Conservation (phyloP, 257 asterid species). For the Linaria vulgaris region DNA sequence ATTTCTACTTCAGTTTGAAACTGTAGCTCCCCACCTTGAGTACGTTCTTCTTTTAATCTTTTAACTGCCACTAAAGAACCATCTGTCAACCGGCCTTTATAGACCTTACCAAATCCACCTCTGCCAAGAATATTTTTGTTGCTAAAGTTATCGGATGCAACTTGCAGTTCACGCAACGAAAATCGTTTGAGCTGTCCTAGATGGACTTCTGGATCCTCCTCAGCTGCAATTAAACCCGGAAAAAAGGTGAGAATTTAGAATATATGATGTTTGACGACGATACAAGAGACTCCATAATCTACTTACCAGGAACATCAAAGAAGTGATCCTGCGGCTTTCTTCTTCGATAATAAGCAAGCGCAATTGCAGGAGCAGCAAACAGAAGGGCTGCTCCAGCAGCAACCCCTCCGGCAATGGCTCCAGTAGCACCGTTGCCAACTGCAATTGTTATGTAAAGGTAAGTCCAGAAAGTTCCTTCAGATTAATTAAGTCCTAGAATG, state of each 20-base stretch:
- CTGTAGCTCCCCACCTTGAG: constrained; percentile 45
- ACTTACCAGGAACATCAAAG: constrained; percentile 58
- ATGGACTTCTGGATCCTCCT: constrained; percentile 49
- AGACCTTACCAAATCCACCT: constrained; percentile 46
- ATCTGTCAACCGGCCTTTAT: constrained; percentile 41
- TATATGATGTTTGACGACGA: neutral
- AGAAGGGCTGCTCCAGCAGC: constrained; percentile 58
- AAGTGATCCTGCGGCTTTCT: constrained; percentile 45
- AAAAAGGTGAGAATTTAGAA: constrained; percentile 17
- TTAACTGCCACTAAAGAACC: constrained; percentile 45
- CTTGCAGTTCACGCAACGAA: constrained; percentile 42
- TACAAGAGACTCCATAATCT: constrained; percentile 7
- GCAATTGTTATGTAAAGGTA: constrained; percentile 26
- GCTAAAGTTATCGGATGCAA: constrained; percentile 43
- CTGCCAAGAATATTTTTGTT: constrained; percentile 41
- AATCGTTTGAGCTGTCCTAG: constrained; percentile 45
- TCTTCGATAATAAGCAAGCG: constrained; percentile 49
- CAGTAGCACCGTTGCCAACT: constrained; percentile 50
- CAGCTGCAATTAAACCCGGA: constrained; percentile 34
- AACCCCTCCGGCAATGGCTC: constrained; percentile 54
- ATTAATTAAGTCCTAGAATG: constrained; percentile 1
- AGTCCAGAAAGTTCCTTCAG: constrained; percentile 7
- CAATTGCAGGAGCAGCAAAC: constrained; percentile 50
- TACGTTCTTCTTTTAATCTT: constrained; percentile 43
- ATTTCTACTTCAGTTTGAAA: constrained; percentile 35